A percentile compares a stretch with the other conserved stretches of the same genome.
Evolutionary conservation across 345 rosid species (phyloP).

Genomic region (Mercurialis annua): DNA sequence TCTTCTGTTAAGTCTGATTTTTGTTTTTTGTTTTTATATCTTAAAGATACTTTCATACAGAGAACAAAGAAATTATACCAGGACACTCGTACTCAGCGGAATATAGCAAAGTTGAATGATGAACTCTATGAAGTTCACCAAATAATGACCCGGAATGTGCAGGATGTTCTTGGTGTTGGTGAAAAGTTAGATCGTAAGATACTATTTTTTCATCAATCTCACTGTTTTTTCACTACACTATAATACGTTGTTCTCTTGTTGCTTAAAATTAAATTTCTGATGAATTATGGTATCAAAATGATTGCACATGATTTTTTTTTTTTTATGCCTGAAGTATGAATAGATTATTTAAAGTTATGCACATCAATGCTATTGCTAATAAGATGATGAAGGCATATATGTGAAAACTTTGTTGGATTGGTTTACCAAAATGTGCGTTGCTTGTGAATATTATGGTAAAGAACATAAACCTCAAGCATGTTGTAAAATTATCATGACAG

Average conservation of each 20-base stretch:
- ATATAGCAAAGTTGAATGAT: slow-evolving; percentile 93
- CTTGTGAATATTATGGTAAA: too few species aligned
- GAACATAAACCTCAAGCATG: too few species aligned
- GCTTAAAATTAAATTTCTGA: background rate
- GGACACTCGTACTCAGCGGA: slow-evolving; percentile 90
- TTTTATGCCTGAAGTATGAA: too few species aligned
- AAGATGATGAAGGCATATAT: too few species aligned
- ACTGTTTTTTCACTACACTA: background rate
- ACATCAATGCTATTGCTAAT: too few species aligned
- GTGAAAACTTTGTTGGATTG: too few species aligned
- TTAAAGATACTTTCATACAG: slow-evolving; percentile 91
- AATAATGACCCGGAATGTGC: slow-evolving; percentile 98
- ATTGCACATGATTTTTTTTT: too few species aligned
- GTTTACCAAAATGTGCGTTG: too few species aligned
- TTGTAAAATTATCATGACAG: too few species aligned
- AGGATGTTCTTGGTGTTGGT: slow-evolving; percentile 98
- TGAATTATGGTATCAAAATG: too few species aligned
- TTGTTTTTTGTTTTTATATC: slow-evolving; percentile 18
- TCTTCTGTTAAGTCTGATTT: slow-evolving; percentile 24
- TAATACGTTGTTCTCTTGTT: slow-evolving; percentile 3
- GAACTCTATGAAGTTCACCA: slow-evolving; percentile 99
- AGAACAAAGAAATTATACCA: slow-evolving; percentile 95
- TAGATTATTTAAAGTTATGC: too few species aligned
- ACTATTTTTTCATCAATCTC: slow-evolving; percentile 4
- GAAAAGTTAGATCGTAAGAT: slow-evolving; percentile 98